Conservation (phyloP, 495 filamentous ascomycete species). For the Penicillium maclennaniae region DNA sequence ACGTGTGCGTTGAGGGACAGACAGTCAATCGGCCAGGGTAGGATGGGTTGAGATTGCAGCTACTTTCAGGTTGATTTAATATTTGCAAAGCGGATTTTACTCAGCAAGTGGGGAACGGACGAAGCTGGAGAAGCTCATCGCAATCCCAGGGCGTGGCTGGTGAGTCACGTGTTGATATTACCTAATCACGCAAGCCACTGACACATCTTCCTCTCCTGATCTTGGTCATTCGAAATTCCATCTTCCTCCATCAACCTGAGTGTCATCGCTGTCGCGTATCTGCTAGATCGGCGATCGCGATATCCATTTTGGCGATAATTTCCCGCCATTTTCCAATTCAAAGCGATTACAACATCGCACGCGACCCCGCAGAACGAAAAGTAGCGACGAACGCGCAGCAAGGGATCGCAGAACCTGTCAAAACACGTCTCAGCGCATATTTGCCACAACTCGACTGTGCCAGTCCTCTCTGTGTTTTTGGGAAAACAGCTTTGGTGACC, state of each 20-base stretch:
- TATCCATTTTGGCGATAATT: neutral
- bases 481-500: slow-evolving; percentile 21
- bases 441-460: slow-evolving; percentile 7
- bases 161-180: slow-evolving; percentile 3
- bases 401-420: slow-evolving; percentile 21
- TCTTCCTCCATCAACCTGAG: slow-evolving; percentile 6
- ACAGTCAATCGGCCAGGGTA: neutral
- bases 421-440: slow-evolving; percentile 17
- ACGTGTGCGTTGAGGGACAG: neutral
- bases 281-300: neutral
- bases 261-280: slow-evolving; percentile 4
- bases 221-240: slow-evolving; percentile 6
- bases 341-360: slow-evolving; percentile 15
- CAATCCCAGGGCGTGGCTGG: slow-evolving; percentile 14
- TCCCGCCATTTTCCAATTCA: neutral
- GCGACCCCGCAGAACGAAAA: slow-evolving; percentile 36
- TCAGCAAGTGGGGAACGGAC: slow-evolving; percentile 19
- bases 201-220: slow-evolving; percentile 10
- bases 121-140: slow-evolving; percentile 27
- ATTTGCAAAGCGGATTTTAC: slow-evolving; percentile 18
- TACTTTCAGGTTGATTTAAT: slow-evolving; percentile 13
- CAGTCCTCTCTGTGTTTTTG: slow-evolving; percentile 13
- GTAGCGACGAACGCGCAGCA: slow-evolving; percentile 26
- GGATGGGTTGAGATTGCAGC: slow-evolving; percentile 4
- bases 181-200: slow-evolving; percentile 9